Percentiles rank a stretch among this genome's conserved stretches.
Evolutionary conservation across 805 yeast species (phyloP).

Genomic region (Nakazawaea populi): DNA sequence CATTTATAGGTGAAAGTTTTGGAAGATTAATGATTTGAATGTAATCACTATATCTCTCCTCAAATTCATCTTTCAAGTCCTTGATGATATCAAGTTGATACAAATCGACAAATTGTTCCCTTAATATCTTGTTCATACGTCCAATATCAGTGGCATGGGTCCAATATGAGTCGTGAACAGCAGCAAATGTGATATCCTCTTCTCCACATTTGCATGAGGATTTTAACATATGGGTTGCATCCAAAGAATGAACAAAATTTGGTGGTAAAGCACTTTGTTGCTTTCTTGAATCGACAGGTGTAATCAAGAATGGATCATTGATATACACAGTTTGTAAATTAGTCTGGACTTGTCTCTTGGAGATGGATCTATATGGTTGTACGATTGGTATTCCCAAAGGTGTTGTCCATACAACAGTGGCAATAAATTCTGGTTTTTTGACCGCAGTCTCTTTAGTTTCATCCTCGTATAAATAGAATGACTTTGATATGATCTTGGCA

Average conservation of each 20-base stretch:
- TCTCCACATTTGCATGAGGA: conserved; percentile 77
- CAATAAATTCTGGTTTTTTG: conserved; percentile 59
- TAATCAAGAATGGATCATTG: conserved; percentile 79
- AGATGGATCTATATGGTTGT: conserved; percentile 82
- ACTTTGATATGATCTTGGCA: conserved; percentile 74
- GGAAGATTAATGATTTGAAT: conserved; percentile 56
- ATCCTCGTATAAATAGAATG: conserved; percentile 63
- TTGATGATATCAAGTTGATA: conserved; percentile 72
- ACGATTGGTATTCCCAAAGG: conserved; percentile 95
- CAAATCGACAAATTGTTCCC: conserved; percentile 74
- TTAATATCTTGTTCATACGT: conserved; percentile 58
- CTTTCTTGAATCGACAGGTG: conserved; percentile 80
- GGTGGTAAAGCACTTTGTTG: conserved; percentile 96
- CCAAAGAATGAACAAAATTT: conserved; percentile 88
- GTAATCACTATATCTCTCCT: conserved; percentile 68
- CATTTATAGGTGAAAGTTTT: conserved; percentile 43
- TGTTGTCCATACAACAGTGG: conserved; percentile 96
- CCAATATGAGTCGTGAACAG: conserved; percentile 98
- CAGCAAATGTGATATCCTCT: conserved; percentile 67
- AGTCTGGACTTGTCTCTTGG: conserved; percentile 65
- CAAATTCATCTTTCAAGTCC: conserved; percentile 72
- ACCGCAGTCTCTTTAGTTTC: conserved; percentile 31
- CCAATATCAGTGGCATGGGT: conserved; percentile 88
- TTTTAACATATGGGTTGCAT: conserved; percentile 94
- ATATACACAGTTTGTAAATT: conserved; percentile 84